Percentiles rank a stretch among this genome's conserved stretches.
phyloP scores from a whole-genome alignment of 495 filamentous ascomycete genomes.

The Penicillium verhagenii region DNA sequence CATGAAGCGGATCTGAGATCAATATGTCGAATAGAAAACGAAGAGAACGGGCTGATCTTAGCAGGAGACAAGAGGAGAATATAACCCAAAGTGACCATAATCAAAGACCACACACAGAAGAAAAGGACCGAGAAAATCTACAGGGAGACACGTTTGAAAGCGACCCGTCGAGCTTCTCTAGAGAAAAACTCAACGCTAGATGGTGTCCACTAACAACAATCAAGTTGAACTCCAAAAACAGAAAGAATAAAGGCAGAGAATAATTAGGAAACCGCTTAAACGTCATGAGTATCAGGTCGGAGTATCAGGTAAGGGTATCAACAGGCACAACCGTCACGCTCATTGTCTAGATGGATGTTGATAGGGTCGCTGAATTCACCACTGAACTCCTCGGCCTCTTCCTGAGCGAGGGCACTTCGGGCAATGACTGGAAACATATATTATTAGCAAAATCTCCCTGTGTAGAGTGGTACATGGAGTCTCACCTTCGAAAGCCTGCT shows the following conservation, averaged over 20 bases:
- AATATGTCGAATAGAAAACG: neutral
- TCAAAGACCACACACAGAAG: neutral
- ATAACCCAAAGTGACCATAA: neutral
- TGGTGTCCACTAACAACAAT: constrained; percentile 13
- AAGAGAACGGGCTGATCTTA: constrained; percentile 1
- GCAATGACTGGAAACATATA: constrained; percentile 72
- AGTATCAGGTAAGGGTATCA: constrained; percentile 40
- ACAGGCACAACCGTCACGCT: constrained; percentile 89
- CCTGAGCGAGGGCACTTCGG: constrained; percentile 89
- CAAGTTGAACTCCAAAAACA: constrained; percentile 12
- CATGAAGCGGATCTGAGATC: neutral
- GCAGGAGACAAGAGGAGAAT: neutral
- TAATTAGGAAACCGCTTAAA: constrained; percentile 27
- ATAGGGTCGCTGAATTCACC: constrained; percentile 96
- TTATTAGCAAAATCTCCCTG: constrained; percentile 6
- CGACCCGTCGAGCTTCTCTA: constrained; percentile 18
- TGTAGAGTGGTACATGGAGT: neutral
- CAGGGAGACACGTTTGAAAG: constrained; percentile 13
- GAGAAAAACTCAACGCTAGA: constrained; percentile 9
- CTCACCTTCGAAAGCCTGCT: constrained; percentile 96
- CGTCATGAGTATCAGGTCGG: constrained; percentile 24
- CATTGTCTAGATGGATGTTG: constrained; percentile 91
- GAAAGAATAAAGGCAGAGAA: constrained; percentile 12
- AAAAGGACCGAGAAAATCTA: constrained; percentile 20
- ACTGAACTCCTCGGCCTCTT: constrained; percentile 89